These are phyloP conservation scores for Spatholobus suberectus DNA, from an alignment of 306 rosid genomes.

Conservation along the genomic window DNA sequence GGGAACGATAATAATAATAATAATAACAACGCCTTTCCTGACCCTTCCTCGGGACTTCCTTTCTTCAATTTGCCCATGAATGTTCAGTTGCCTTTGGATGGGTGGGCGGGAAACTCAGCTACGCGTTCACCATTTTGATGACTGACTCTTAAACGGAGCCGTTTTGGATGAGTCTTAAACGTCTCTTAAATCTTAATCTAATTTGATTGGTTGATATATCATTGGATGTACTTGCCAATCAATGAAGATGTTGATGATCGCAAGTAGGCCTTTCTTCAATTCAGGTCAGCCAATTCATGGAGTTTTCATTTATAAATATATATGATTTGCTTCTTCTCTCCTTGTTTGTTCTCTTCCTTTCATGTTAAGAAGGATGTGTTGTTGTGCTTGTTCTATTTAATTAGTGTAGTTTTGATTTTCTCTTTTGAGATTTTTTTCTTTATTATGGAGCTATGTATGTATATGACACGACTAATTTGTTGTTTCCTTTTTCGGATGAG, in stretches of 20 bases:
- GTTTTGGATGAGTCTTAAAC: not conserved
- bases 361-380: not conserved
- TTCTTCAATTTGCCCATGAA: constrained; percentile 82
- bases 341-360: not conserved
- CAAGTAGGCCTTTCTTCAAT: not conserved
- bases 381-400: constrained; percentile 27
- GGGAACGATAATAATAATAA: not conserved
- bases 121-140: constrained; percentile 50
- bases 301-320: not conserved
- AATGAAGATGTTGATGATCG: not conserved
- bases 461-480: not conserved
- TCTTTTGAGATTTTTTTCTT: not conserved
- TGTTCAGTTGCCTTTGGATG: constrained; percentile 73
- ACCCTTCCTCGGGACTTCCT: constrained; percentile 76
- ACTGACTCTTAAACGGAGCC: not conserved
- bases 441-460: not conserved
- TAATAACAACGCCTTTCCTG: constrained; percentile 53
- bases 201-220: not conserved
- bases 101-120: constrained; percentile 56
- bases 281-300: constrained; percentile 63
- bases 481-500: not conserved
- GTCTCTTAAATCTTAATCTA: constrained; percentile 8
- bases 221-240: not conserved
- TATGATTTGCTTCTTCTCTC: not conserved
- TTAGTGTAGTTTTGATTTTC: constrained; percentile 27